Evolutionary conservation across 352 stramenopile species (phyloP), one percentile per base, ranked within the genome.

Genomic region (Thalassiosira exigua): DNA sequence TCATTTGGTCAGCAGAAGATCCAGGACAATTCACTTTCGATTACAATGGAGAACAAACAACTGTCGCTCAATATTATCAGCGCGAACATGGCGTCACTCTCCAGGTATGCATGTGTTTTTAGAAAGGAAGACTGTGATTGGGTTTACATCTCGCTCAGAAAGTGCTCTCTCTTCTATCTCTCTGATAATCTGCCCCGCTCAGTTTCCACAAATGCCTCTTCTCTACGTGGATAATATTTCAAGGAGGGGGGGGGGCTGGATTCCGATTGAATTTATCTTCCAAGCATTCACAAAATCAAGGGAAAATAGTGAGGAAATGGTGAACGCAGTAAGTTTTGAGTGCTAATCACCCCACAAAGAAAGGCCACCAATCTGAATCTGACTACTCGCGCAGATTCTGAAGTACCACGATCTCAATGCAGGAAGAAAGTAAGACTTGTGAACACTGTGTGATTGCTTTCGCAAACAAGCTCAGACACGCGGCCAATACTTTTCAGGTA

Each of bases 361-460:
- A 64, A 75, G 71, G 71, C 67, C 60, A 12, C 71, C 71, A 22
- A 42, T 74, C 33, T n/a, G 62, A 81, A 32, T 70, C 70, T 75
- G 21, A 11, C 3, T 81, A 53, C 57, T 32, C 17, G 42, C 42
- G 11, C 46, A 69, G 17, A 58, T 60, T 26, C 46, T 81, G 4
- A 46, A 46, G 19, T 59, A 81, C 48, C 67, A 81, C 59, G 71
- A 81, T 66, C 24, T 14, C 4, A 66, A 59, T 60, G 71, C 64
- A 53, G 71, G 71, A 26, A 65, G 11, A 62, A 27, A 59, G 65
- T 74, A 53, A 74, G 65, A n/a, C n/a, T n/a, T n/a, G n/a, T n/a
- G n/a, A n/a, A n/a, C n/a, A n/a, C n/a, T n/a, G n/a, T n/a, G n/a
- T n/a, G n/a, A n/a, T n/a, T n/a, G n/a, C n/a, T n/a, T n/a, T n/a